Evolutionary conservation across 2,329 filamentous ascomycete species (phyloP), one percentile per base, ranked within the genome.

Genomic region (Trichoderma arundinaceum): DNA sequence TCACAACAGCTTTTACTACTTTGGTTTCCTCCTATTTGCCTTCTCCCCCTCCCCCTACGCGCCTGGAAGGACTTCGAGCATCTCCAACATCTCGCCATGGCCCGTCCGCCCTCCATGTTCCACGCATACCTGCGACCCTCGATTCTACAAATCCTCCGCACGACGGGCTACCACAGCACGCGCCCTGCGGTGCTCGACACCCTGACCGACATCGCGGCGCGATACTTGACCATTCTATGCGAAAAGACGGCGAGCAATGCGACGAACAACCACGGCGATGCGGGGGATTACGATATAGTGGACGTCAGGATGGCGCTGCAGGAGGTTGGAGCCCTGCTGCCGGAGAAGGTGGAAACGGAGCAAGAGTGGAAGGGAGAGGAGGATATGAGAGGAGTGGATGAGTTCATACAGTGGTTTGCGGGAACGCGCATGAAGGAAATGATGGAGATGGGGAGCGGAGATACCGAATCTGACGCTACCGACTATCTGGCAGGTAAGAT

Each of bases 81-180:
- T 35, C 58, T n/a, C 44, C 41, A 19, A 8, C 58, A 58, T 54
- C 60, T 48, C 57, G 28, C 41, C 17, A 85, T 84, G 82, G 77
- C 78, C 72, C 79, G 78, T 68, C 81, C 80, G 3, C 77, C 80
- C 9, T 77, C 81, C n/a, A 77, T 85, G 65, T 85, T 82, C 79
- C 90, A 92, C 78, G 90, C 91, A 67, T 89, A 97, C 69, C 84
- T 98, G 65, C 92, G 93, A 48, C 94, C 94, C 1, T 89, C 90
- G 54, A 87, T 97, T 67, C 87, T 98, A 66, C 93, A 97, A 78
- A 94, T 96, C 73, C 88, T 98, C 59, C 92, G 94, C 74, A 92
- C 94, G 35, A 90, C 92, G 28, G 94, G 94, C 75, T 98, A 96
- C 80, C 92, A 96, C 76, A 85, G 90, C 48, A 91, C 92, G 58